Percentiles rank a stretch among this genome's conserved stretches.
Evolutionary conservation across 1,284 basidiomycete genomes (phyloP).

Genomic region (Cutaneotrichosporon sp.): DNA sequence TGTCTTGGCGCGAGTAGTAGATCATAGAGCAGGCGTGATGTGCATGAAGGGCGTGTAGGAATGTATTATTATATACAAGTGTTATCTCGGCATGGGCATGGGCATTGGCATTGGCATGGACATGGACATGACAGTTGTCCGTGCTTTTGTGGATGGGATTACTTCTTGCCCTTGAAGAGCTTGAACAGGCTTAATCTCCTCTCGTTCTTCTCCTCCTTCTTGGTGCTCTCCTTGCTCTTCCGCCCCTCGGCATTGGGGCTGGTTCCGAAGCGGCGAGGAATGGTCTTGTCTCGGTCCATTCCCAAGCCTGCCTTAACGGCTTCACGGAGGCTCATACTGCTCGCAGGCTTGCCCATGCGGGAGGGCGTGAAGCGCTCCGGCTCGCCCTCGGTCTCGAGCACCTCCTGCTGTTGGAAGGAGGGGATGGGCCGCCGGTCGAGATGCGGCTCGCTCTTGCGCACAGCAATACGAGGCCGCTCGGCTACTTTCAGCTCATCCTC

Average conservation of each 20-base stretch:
- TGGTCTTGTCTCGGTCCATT: constrained; percentile 14
- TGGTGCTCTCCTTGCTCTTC: not conserved
- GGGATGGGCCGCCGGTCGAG: constrained; percentile 13
- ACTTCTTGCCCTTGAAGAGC: constrained; percentile 13
- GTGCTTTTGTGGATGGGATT: not conserved
- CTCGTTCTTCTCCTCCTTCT: constrained; percentile 2
- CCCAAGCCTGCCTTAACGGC: constrained; percentile 33
- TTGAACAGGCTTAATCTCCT: constrained; percentile 14
- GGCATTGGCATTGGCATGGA: not conserved
- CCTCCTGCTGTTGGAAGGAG: not conserved
- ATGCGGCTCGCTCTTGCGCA: constrained; percentile 43
- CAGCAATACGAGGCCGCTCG: constrained; percentile 17
- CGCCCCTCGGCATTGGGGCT: not conserved
- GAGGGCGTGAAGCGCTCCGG: not conserved
- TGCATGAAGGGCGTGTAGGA: not conserved
- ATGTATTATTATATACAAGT: constrained; percentile 1
- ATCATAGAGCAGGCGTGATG: not conserved
- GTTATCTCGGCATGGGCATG: not conserved
- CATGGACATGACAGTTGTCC: not conserved
- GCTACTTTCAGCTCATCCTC: constrained; percentile 9
- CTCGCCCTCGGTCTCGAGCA: constrained; percentile 3
- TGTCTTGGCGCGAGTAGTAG: not conserved
- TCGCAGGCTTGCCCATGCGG: not conserved
- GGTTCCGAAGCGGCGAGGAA: constrained; percentile 6
- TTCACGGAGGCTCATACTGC: constrained; percentile 40